Base-by-base conservation (phyloP, 768 basidiomycete species). In the Hericium rajendrae region DNA sequence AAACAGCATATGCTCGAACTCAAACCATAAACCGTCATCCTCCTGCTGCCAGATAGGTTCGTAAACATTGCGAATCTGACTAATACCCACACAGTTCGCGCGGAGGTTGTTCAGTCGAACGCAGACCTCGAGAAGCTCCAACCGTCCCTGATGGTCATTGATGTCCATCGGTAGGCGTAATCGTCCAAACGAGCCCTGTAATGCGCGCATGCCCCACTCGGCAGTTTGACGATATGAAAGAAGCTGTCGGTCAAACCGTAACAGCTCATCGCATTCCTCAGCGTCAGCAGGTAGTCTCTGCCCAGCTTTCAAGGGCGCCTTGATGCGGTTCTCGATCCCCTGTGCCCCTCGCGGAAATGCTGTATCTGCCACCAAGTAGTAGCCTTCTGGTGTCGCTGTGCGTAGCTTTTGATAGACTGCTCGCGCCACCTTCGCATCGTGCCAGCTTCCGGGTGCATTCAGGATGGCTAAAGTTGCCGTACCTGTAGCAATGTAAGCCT, bases 171-270 rank as follows among this genome's bases (percentile, higher is more conserved):
- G 48, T 2, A 51, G 18, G 0, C 38, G 65, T 11, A 82, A 68
- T 1, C 70, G 63, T 2, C 78, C 74, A 68, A 78, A 81, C 0
- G 73, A 73, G 6, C 76, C 76, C 59, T 79, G 77, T 6, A 81
- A 52, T 5, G 65, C 58, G 0, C 68, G 67, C 70, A 74, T 79
- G 0, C 78, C 78, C 80, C 78, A 82, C 61, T 82, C 77, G 11
- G 77, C 76, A 2, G 78, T 74, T 62, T 82, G 78, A 2, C 72
- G 62, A 49, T n/a, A 49, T 6, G 16, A 24, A 60, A 60, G 10
- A 51, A 60, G 26, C 53, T 56, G 15, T 55, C 54, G 15, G 9
- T 59, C 39, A 53, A 49, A 58, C 24, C 41, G 43, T 37, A 61
- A 39, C 24, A 55, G 51, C 16, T 40, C n/a, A 3, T 46, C 55